A percentile compares a stretch with the other conserved stretches of the same genome.
Conservation (phyloP, 495 filamentous ascomycete genomes). For the Talaromyces ruber region DNA sequence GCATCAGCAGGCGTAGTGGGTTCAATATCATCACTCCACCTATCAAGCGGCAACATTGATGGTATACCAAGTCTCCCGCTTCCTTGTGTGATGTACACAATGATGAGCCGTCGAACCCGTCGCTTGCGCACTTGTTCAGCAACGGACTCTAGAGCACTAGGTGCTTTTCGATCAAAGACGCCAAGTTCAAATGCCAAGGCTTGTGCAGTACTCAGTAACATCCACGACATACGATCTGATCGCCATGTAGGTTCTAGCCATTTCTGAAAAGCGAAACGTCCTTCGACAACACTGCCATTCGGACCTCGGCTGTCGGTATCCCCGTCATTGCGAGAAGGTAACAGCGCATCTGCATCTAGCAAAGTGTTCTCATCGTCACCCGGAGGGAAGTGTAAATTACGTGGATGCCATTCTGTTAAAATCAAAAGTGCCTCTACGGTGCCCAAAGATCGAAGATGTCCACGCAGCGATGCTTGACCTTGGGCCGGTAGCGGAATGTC, state of each 20-base stretch:
- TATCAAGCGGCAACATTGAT: constrained; percentile 70
- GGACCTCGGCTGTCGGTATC: constrained; percentile 28
- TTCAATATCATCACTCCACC: constrained; percentile 45
- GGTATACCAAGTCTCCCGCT: constrained; percentile 89
- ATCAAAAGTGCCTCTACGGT: constrained; percentile 91
- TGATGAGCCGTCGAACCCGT: constrained; percentile 73
- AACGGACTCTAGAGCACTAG: constrained; percentile 34
- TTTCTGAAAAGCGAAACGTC: constrained; percentile 66
- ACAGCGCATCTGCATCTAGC: constrained; percentile 40
- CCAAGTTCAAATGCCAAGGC: constrained; percentile 88
- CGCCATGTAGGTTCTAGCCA: constrained; percentile 97
- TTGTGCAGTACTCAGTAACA: constrained; percentile 85
- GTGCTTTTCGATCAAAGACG: constrained; percentile 80
- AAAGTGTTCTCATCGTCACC: constrained; percentile 66
- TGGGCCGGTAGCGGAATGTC: constrained; percentile 52
- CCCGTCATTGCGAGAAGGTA: constrained; percentile 16
- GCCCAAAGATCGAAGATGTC: constrained; percentile 78
- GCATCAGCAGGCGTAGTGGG: constrained; percentile 17
- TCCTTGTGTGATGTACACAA: constrained; percentile 85
- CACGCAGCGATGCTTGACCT: constrained; percentile 43
- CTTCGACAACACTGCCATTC: constrained; percentile 43
- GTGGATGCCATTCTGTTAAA: constrained; percentile 93
- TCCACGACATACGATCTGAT: constrained; percentile 98
- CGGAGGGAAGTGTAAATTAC: constrained; percentile 90
- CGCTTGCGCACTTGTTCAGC: constrained; percentile 66